phyloP scores from a whole-genome alignment of 148 eudicot genomes.

The Cornus suecica region DNA sequence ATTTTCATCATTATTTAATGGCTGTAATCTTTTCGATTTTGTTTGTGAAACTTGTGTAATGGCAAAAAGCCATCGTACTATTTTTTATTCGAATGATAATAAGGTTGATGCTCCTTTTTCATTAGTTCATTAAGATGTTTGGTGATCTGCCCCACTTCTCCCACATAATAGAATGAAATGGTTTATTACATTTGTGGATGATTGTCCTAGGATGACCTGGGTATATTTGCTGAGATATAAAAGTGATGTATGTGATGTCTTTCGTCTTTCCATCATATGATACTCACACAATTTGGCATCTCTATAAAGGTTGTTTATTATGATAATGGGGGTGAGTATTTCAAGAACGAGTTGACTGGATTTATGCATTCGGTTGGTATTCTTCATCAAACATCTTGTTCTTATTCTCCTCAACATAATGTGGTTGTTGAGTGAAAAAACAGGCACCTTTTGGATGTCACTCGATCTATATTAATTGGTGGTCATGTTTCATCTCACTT shows the following conservation, averaged over 20 bases:
- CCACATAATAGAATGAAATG: neutral
- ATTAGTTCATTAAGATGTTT: neutral
- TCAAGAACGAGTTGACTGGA: neutral
- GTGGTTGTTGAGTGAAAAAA: neutral
- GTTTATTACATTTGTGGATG: slow-evolving; percentile 2
- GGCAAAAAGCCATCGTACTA: slow-evolving; percentile 4
- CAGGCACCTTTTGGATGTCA: too few relatives aligned
- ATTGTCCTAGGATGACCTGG: too few relatives aligned
- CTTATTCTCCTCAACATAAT: neutral
- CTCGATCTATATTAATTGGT: too few relatives aligned
- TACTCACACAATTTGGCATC: neutral
- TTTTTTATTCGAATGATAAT: too few relatives aligned
- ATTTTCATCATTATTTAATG: neutral
- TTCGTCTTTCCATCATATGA: neutral
- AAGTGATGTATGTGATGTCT: neutral
- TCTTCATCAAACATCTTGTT: neutral
- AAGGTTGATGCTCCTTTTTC: neutral
- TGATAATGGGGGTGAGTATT: neutral
- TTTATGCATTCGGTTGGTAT: too few relatives aligned
- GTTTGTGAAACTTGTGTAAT: slow-evolving; percentile 2
- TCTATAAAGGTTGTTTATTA: too few relatives aligned
- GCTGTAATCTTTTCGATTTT: neutral
- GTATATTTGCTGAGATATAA: too few relatives aligned
- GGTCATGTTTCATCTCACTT: too few relatives aligned
- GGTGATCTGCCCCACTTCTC: neutral